phyloP scores from a whole-genome alignment of 495 filamentous ascomycete genomes.

The Xylaria castorea region DNA sequence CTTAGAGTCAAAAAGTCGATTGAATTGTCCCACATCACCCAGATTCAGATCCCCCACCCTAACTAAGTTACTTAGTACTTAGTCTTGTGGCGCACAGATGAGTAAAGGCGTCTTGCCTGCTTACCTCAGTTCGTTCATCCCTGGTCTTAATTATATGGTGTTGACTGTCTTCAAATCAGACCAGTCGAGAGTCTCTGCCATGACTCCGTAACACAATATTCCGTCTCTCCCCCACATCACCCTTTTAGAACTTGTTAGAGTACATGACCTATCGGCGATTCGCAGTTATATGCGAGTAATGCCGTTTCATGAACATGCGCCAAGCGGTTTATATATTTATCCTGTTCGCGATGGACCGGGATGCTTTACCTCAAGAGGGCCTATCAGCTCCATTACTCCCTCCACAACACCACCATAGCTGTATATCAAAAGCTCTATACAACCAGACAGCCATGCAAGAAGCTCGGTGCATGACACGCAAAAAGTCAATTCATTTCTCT shows the following conservation, averaged over 20 bases:
- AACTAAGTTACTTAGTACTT: too few relatives aligned
- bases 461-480: neutral
- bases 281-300: constrained; percentile 12
- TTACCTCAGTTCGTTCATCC: neutral
- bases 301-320: constrained; percentile 17
- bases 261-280: neutral
- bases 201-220: neutral
- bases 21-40: constrained; percentile 11
- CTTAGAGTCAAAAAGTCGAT: neutral
- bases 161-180: neutral
- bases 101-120: neutral
- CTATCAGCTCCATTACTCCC: neutral
- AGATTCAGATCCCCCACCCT: neutral
- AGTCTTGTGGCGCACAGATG: constrained; percentile 12
- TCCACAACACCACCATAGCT: constrained; percentile 13
- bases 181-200: neutral
- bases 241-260: neutral
- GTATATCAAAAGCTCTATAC: constrained; percentile 8
- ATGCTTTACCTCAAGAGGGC: neutral
- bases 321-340: constrained; percentile 4
- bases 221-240: neutral
- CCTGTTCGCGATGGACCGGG: neutral
- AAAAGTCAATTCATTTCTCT: neutral
- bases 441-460: neutral
- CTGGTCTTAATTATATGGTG: neutral